A percentile compares a stretch with the other conserved stretches of the same genome.
phyloP scores from a whole-genome alignment of 371 early-diverging fungal genomes.

The Mucor ambiguus region DNA sequence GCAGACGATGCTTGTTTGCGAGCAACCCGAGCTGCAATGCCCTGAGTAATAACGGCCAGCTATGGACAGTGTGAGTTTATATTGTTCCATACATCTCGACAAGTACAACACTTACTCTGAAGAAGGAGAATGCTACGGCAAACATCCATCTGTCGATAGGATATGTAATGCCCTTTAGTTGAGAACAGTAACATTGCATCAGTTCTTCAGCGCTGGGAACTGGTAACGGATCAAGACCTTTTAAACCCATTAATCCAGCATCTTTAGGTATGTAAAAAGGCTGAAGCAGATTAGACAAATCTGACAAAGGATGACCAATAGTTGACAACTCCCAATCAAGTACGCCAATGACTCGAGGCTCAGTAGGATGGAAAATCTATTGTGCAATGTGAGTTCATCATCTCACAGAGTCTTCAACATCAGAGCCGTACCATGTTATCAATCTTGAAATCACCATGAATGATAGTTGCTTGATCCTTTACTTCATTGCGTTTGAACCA shows the following conservation, averaged over 20 bases:
- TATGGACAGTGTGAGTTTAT: not conserved
- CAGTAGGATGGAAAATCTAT: slow-evolving; percentile 76
- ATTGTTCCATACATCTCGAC: no score
- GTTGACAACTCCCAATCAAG: slow-evolving; percentile 96
- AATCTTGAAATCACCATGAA: slow-evolving; percentile 91
- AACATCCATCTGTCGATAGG: slow-evolving; percentile 68
- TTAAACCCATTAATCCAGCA: slow-evolving; percentile 33
- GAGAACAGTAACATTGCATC: slow-evolving; percentile 64
- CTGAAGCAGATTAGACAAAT: slow-evolving; percentile 86
- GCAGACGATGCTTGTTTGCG: slow-evolving; percentile 84
- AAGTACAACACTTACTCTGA: slow-evolving; percentile 38
- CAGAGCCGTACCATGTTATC: slow-evolving; percentile 27
- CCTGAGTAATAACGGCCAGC: slow-evolving; percentile 74
- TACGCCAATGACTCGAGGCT: slow-evolving; percentile 83
- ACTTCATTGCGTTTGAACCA: slow-evolving; percentile 77
- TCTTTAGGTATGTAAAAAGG: slow-evolving; percentile 59
- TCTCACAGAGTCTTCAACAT: not conserved
- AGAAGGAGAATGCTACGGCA: slow-evolving; percentile 36
- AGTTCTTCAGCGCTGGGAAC: slow-evolving; percentile 64
- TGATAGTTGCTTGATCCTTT: slow-evolving; percentile 75
- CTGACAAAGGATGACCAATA: slow-evolving; percentile 93
- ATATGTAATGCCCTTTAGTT: slow-evolving; percentile 45
- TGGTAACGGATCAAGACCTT: slow-evolving; percentile 46
- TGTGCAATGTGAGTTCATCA: not conserved
- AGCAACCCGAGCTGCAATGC: slow-evolving; percentile 82